Evolutionary conservation across 2,329 filamentous ascomycete genomes (phyloP).

Genomic region (Penicillium palitans): DNA sequence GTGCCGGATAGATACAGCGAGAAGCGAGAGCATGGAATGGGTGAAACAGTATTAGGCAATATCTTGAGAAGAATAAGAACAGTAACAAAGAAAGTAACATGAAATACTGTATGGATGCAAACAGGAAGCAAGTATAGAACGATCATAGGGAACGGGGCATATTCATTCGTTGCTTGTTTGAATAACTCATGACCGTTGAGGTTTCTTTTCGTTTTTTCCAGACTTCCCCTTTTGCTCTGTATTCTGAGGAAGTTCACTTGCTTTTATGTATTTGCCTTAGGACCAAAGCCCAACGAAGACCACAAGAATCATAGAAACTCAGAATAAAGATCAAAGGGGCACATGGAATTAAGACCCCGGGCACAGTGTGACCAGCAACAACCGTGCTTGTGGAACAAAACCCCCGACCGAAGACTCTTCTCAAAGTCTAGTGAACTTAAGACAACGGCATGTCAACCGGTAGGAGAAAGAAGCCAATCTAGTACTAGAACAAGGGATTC

Average conservation of each 20-base stretch:
- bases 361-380: conserved; percentile 39
- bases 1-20: background rate
- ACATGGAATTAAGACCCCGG: conserved; percentile 21
- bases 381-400: conserved; percentile 27
- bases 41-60: conserved; percentile 23
- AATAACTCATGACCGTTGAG: conserved; percentile 26
- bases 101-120: conserved; percentile 17
- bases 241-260: background rate
- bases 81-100: conserved; percentile 21
- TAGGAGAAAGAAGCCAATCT: conserved; percentile 29
- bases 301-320: conserved; percentile 9
- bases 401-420: conserved; percentile 14
- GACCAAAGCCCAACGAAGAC: conserved; percentile 16
- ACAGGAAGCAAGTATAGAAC: conserved; percentile 12
- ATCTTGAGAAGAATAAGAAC: conserved; percentile 17
- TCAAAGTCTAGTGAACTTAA: conserved; percentile 15
- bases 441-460: conserved; percentile 18
- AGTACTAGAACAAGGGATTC: conserved; percentile 68
- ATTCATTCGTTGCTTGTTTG: conserved; percentile 31
- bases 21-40: background rate
- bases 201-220: conserved; percentile 17
- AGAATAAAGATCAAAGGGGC: conserved; percentile 8
- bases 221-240: conserved; percentile 8
- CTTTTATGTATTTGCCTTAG: conserved; percentile 10
- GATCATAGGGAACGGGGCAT: conserved; percentile 25